Evolutionary conservation across 305 asterid genomes (phyloP).

Genomic region (Fraxinus latifolia): DNA sequence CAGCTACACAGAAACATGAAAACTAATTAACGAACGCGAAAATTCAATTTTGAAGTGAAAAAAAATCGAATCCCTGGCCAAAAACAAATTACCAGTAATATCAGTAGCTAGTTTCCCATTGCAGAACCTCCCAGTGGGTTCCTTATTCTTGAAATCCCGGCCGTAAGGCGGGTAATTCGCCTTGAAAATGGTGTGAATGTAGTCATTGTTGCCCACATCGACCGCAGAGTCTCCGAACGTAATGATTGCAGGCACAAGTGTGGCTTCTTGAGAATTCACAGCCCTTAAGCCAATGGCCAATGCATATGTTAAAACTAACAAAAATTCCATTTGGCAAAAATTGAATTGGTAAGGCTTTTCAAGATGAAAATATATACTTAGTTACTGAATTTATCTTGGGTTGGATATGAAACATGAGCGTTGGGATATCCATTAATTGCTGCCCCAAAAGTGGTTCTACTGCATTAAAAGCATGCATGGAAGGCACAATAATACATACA

Average conservation of each 20-base stretch:
- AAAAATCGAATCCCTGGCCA: neutral
- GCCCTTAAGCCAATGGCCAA: slow-evolving; percentile 18
- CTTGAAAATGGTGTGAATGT: slow-evolving; percentile 53
- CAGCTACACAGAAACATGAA: slow-evolving; percentile 47
- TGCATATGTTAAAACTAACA: slow-evolving; percentile 29
- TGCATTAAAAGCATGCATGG: slow-evolving; percentile 34
- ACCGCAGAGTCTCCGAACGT: slow-evolving; percentile 79
- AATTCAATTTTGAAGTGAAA: neutral
- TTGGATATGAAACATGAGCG: slow-evolving; percentile 37
- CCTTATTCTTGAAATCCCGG: slow-evolving; percentile 52
- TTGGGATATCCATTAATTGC: slow-evolving; percentile 51
- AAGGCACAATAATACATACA: neutral
- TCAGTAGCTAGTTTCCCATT: slow-evolving; percentile 91
- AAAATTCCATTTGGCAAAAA: slow-evolving; percentile 37
- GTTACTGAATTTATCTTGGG: neutral
- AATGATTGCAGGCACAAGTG: slow-evolving; percentile 75
- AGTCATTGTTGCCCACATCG: slow-evolving; percentile 86
- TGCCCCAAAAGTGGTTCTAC: slow-evolving; percentile 38
- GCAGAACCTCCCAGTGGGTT: slow-evolving; percentile 84
- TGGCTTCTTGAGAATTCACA: slow-evolving; percentile 41
- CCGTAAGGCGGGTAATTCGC: slow-evolving; percentile 93
- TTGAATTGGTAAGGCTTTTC: neutral
- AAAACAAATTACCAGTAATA: slow-evolving; percentile 52
- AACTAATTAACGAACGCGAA: neutral
- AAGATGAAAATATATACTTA: neutral